Base-by-base conservation (phyloP, 2,329 filamentous ascomycete species). In the Xylaria sp. region DNA sequence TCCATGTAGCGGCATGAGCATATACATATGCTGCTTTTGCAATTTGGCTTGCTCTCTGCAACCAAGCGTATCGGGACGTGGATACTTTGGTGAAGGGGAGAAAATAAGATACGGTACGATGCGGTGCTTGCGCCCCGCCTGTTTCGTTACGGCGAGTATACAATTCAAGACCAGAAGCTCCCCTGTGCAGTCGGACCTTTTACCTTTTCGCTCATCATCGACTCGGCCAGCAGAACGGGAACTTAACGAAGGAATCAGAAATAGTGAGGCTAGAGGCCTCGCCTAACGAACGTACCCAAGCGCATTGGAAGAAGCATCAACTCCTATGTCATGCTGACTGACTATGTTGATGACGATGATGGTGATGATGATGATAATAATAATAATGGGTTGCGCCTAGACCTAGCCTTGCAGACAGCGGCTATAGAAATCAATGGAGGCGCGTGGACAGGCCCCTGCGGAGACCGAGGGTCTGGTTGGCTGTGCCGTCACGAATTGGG, bases 1-100 rank as follows among this genome's bases (percentile, higher is more conserved):
- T 85, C 83, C 84, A 80, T 77, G 77, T 80, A 80, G 81, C 77
- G 77, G 81, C 77, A 64, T 67, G 66, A 72, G 51, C 65, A 67
- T 51, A 49, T 21, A 33, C 21, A 29, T n/a, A 13, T 35, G 0
- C 40, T 61, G 59, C 57, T 58, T 53, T 43, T 56, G 52, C 41
- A 65, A 62, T 67, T 21, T 67, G 43, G 55, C 60, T 62, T 64
- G 53, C 54, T 43, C 54, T 48, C 52, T 54, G 23, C 25, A 51
- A 25, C 55, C 60, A 59, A 58, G 4, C n/a, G 47, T 57, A 63
- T 48, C 54, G 53, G 46, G 40, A 44, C 19, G 55, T 58, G 57
- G 55, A 55, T 60, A 56, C 10, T 21, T 31, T 43, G 56, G 56
- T 27, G 27, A 21, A 31, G 11, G 35, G 19, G 46, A 56, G 47